Evolutionary conservation across 257 asterid species (phyloP).

Genomic region (Osmanthus fragrans): DNA sequence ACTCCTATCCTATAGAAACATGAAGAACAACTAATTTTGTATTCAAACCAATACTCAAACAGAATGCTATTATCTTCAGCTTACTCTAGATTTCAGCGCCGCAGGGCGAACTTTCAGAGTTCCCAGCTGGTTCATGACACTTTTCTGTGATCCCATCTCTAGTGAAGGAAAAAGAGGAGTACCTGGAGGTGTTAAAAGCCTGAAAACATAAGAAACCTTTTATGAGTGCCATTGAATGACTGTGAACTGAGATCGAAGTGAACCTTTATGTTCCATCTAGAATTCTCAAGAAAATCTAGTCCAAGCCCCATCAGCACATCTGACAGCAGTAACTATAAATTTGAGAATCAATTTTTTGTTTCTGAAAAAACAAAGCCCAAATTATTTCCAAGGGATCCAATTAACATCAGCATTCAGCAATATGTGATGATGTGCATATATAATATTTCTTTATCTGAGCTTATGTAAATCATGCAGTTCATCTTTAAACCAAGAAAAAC

Average conservation of each 20-base stretch:
- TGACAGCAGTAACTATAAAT: not conserved
- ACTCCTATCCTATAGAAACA: not conserved
- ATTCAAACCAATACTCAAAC: not conserved
- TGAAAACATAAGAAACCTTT: slow-evolving; percentile 6
- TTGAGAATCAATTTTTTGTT: not conserved
- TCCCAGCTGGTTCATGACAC: slow-evolving; percentile 16
- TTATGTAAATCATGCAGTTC: not conserved
- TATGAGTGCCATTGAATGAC: not conserved
- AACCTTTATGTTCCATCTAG: not conserved
- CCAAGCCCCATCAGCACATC: not conserved
- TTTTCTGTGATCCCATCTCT: slow-evolving; percentile 21
- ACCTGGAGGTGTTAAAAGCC: slow-evolving; percentile 29
- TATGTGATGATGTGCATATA: not conserved
- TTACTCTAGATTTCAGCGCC: slow-evolving; percentile 28
- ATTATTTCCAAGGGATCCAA: not conserved
- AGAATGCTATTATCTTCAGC: not conserved
- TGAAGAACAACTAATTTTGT: not conserved
- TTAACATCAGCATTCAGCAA: not conserved
- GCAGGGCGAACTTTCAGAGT: slow-evolving; percentile 24
- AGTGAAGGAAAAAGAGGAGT: slow-evolving; percentile 31
- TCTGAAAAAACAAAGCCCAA: not conserved
- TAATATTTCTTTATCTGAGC: not conserved
- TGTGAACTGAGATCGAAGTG: not conserved
- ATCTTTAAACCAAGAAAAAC: not conserved
- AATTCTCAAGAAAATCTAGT: not conserved